Conservation (phyloP, 495 filamentous ascomycete genomes). For the Penicillium longicatenatum region DNA sequence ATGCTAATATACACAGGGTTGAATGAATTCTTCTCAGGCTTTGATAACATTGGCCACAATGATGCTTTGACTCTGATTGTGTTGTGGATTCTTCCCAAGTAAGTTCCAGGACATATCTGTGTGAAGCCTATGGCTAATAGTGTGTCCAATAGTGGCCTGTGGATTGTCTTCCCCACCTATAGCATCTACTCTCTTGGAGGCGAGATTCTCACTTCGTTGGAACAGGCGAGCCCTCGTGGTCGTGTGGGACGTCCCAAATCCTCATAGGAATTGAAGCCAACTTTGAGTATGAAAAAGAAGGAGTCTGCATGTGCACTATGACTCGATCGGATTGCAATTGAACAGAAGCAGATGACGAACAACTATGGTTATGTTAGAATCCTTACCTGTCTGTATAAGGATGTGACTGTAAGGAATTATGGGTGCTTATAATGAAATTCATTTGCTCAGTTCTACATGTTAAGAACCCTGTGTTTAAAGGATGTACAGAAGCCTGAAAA, state of each 20-base stretch:
- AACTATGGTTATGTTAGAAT: not conserved
- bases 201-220: conserved; percentile 70
- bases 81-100: conserved; percentile 83
- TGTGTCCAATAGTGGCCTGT: conserved; percentile 60
- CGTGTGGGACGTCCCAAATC: conserved; percentile 37
- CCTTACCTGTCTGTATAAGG: not conserved
- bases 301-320: not conserved
- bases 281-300: not conserved
- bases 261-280: conserved; percentile 18
- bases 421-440: not conserved
- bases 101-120: conserved; percentile 33
- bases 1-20: conserved; percentile 53
- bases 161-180: conserved; percentile 73
- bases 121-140: not conserved
- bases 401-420: not conserved
- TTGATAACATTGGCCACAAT: conserved; percentile 80
- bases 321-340: not conserved
- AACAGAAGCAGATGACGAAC: not conserved
- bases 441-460: too few relatives aligned
- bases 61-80: conserved; percentile 54
- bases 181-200: conserved; percentile 68
- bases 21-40: conserved; percentile 77
- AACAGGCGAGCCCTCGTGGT: conserved; percentile 44
- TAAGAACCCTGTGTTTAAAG: too few relatives aligned
- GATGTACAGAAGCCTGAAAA: too few relatives aligned